Evolutionary conservation across 148 eudicot species (phyloP).

Genomic region (Agrostemma githago): DNA sequence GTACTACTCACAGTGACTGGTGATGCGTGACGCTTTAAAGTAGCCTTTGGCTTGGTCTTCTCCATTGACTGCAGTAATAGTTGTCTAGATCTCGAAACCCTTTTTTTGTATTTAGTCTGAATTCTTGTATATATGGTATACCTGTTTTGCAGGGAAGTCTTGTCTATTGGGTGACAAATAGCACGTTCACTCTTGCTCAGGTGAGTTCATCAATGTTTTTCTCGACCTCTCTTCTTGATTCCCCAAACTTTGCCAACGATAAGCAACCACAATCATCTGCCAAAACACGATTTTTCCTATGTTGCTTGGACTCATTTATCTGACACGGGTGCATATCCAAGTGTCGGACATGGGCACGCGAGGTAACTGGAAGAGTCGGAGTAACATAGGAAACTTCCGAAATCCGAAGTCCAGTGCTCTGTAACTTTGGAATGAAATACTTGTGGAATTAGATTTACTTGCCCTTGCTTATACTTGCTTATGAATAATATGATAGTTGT

Average conservation of each 20-base stretch:
- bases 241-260: not conserved
- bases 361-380: too few relatives aligned
- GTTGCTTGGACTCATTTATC: too few relatives aligned
- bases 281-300: not conserved
- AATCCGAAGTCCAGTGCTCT: not conserved
- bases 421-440: not conserved
- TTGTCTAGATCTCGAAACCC: not conserved
- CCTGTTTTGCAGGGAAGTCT: conserved; percentile 64
- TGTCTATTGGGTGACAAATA: conserved; percentile 73
- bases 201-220: not conserved
- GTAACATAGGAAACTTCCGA: too few relatives aligned
- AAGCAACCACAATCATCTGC: not conserved
- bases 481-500: conserved; percentile 1
- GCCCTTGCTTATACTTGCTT: not conserved
- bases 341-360: too few relatives aligned
- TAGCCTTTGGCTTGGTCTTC: conserved; percentile 2
- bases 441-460: not conserved
- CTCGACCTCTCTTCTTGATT: not conserved
- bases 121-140: conserved; percentile 8
- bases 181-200: conserved; percentile 35
- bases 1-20: not conserved
- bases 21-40: not conserved
- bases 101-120: not conserved
- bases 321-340: too few relatives aligned
- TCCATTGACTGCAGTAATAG: not conserved